Conservation (phyloP, 2,329 filamentous ascomycete genomes). For the Colletotrichum cereale region DNA sequence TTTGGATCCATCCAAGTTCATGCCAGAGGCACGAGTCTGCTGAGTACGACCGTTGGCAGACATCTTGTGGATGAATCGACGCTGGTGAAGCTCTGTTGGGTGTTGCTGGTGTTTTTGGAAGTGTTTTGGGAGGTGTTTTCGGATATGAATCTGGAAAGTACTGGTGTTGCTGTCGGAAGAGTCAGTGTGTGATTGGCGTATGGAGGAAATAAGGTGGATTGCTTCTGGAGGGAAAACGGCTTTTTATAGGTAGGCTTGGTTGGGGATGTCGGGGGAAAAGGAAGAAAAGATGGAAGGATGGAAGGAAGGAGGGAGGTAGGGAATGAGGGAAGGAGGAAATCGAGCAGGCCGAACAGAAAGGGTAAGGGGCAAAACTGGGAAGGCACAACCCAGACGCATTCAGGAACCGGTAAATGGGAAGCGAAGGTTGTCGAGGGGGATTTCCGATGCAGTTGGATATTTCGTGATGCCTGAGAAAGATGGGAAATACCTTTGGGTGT, state of each 20-base stretch:
- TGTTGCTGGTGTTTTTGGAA: not conserved
- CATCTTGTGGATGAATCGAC: slow-evolving; percentile 9
- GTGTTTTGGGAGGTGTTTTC: no score
- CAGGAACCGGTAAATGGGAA: not conserved
- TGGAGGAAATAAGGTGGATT: not conserved
- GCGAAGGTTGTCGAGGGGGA: not conserved
- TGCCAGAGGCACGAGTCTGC: slow-evolving; percentile 10
- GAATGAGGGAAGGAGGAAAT: not conserved
- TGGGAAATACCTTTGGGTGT: not conserved
- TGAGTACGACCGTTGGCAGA: slow-evolving; percentile 8
- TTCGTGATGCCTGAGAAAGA: not conserved
- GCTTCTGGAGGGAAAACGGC: not conserved
- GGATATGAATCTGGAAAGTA: not conserved
- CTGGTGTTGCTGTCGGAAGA: not conserved
- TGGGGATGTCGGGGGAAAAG: no score
- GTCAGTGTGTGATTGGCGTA: not conserved
- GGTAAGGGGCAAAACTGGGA: not conserved
- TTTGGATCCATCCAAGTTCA: slow-evolving; percentile 26
- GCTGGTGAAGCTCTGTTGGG: not conserved
- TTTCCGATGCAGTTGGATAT: not conserved
- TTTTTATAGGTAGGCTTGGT: not conserved
- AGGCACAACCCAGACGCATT: not conserved
- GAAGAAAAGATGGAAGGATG: not conserved
- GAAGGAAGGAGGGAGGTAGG: not conserved
- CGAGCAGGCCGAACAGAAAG: not conserved